A percentile compares a stretch with the other conserved stretches of the same genome.
Evolutionary conservation across 225 moss, liverwort and hornwort species (phyloP).

Genomic region (Anthoceros angustus): DNA sequence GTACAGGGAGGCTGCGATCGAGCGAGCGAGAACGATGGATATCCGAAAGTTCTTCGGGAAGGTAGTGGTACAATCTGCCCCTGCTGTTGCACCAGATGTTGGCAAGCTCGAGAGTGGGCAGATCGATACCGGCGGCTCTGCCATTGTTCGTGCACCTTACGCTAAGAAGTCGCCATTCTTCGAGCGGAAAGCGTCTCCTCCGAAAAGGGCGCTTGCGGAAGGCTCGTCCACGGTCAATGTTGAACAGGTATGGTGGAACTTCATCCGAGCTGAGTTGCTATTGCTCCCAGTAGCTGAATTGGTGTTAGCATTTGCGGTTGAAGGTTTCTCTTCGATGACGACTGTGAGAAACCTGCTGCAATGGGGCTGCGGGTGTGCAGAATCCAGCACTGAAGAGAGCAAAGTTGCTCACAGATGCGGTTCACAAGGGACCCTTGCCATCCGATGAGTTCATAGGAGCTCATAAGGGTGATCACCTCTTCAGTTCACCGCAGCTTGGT

Average conservation of each 20-base stretch:
- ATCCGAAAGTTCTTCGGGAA: constrained; percentile 12
- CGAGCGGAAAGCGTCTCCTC: neutral
- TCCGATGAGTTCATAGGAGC: neutral
- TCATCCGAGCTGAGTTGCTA: neutral
- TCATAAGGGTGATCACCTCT: neutral
- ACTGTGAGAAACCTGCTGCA: neutral
- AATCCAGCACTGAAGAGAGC: neutral
- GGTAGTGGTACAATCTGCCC: constrained; percentile 4
- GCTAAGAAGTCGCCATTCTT: neutral
- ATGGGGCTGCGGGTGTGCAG: neutral
- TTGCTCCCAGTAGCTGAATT: neutral
- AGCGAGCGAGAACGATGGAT: constrained; percentile 8
- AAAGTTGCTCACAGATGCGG: neutral
- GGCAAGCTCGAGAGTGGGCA: neutral
- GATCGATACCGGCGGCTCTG: neutral
- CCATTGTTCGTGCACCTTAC: neutral
- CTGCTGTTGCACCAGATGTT: neutral
- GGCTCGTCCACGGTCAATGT: neutral
- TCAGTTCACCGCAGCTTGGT: neutral
- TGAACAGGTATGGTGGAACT: neutral
- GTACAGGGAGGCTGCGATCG: too few relatives aligned
- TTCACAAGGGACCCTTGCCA: too few relatives aligned
- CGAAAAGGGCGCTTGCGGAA: neutral
- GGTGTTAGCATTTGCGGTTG: neutral
- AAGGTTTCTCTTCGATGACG: neutral